These are phyloP conservation scores for Diophrys sp. DNA, from an alignment of 73 alveolate genomes.

Conservation along the genomic window DNA sequence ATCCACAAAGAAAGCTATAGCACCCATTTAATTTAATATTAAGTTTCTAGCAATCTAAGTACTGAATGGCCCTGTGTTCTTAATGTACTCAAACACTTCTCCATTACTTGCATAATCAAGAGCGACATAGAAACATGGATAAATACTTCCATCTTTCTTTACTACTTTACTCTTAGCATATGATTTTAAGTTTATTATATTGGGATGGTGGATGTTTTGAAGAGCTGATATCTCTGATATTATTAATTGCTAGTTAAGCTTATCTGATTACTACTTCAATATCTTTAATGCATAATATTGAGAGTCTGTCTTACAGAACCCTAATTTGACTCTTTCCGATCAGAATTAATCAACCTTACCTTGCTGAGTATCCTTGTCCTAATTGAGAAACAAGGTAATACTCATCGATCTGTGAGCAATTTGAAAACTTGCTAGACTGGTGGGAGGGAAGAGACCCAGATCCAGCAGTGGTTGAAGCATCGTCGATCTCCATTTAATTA, in stretches of 20 bases:
- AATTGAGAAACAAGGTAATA: neutral
- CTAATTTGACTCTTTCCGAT: neutral
- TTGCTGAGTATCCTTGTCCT: neutral
- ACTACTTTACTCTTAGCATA: neutral
- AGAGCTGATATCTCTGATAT: neutral
- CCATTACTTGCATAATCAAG: slow-evolving; percentile 58
- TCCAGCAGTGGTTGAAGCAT: neutral
- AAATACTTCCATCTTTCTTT: neutral
- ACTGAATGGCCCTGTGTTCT: slow-evolving; percentile 46
- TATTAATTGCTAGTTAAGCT: neutral
- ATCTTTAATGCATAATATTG: neutral
- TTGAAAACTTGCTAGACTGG: neutral
- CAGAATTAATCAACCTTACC: neutral
- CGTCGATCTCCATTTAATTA: neutral
- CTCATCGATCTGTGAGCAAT: neutral
- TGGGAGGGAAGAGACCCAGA: too few species aligned
- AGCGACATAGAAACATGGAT: neutral
- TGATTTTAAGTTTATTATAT: too few species aligned
- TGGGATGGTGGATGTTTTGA: neutral
- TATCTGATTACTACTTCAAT: neutral
- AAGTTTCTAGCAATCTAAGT: slow-evolving; percentile 45
- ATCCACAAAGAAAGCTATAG: slow-evolving; percentile 57
- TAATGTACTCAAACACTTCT: slow-evolving; percentile 59
- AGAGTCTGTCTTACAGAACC: too few species aligned
- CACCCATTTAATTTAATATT: slow-evolving; percentile 47